Conservation (phyloP, 768 basidiomycete species). For the Phlebiopsis flavidoalba region DNA sequence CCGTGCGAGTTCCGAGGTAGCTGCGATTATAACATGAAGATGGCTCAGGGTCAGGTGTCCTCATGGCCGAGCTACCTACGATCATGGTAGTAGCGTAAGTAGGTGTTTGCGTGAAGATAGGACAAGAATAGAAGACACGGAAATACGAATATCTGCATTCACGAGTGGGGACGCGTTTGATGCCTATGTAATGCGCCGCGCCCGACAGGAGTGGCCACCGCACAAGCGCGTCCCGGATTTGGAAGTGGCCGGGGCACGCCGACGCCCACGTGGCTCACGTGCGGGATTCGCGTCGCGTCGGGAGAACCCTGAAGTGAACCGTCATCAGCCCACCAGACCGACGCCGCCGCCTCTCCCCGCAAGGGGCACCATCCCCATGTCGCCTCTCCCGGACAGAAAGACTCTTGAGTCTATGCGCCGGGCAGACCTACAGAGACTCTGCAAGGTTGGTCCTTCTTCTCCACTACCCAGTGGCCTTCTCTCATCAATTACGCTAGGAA, state of each 20-base stretch:
- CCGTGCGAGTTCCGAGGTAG: background rate
- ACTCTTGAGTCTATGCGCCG: slow-evolving; percentile 50
- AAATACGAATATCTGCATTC: background rate
- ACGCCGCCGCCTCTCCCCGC: background rate
- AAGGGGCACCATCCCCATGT: slow-evolving; percentile 21
- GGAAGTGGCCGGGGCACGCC: background rate
- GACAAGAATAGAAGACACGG: background rate
- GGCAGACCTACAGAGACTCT: slow-evolving; percentile 49
- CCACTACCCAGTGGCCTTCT: background rate
- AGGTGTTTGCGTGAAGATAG: background rate
- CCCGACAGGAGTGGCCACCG: too few relatives aligned
- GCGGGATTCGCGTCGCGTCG: slow-evolving; percentile 13
- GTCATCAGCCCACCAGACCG: background rate
- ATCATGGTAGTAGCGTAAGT: background rate
- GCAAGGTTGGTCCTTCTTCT: slow-evolving; percentile 42
- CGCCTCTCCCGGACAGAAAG: slow-evolving; percentile 40
- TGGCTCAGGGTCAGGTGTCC: background rate
- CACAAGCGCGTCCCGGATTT: too few relatives aligned
- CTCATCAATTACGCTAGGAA: slow-evolving; percentile 39
- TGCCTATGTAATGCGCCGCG: too few relatives aligned
- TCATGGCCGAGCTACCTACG: background rate
- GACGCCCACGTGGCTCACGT: slow-evolving; percentile 13
- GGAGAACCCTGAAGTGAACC: slow-evolving; percentile 9
- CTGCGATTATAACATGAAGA: background rate
- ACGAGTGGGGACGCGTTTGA: too few relatives aligned